Base-by-base conservation (phyloP, 257 asterid genomes). In the Verbena officinalis region DNA sequence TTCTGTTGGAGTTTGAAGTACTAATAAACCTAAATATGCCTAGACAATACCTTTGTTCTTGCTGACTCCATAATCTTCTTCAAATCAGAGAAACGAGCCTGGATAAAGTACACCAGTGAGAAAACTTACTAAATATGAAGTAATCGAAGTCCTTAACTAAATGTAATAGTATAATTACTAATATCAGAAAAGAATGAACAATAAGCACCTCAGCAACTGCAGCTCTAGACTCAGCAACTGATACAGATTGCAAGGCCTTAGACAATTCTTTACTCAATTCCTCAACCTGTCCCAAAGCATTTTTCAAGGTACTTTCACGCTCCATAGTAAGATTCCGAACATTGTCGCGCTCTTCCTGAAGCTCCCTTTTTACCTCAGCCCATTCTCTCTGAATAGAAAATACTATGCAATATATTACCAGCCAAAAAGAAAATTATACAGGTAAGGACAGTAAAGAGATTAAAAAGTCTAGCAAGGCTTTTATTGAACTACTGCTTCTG, bases 351-450 rank as follows among this genome's bases (percentile, higher is more conserved):
- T 90, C 95, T 70, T 83, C 92, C 68, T 83, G 90, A 61, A 90
- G 89, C 81, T 90, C 95, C 57, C 74, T 78, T 78, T 88, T 93
- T 46, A 87, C 94, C 75, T 90, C 97, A 55, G 96, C 95, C 97
- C 97, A 90, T 65, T 93, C 99, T 79, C 82, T 86, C 95, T 90
- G 81, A 83, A 63, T 7, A 23, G 52, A 55, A 27, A 64, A 48
- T 50, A 72, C 19, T 38, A 61, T 7, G 12, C 15, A 7, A 64
- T 49, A 38, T 19, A 24, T 45, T 19, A 68, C 51, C 55, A 76
- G 30, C 40, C 33, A 69, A 73, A 38, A 36, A 20, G 50, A 20
- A 16, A 55, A 17, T 52, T n/a, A 64, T 30, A 17, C 57, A 57
- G 15, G 16, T 51, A 45, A 15, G 46, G 43, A 30, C 51, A 70